Evolutionary conservation across 148 eudicot genomes (phyloP), one percentile per base, ranked within the genome.

Genomic region (Amaranthus hypochondriacus): DNA sequence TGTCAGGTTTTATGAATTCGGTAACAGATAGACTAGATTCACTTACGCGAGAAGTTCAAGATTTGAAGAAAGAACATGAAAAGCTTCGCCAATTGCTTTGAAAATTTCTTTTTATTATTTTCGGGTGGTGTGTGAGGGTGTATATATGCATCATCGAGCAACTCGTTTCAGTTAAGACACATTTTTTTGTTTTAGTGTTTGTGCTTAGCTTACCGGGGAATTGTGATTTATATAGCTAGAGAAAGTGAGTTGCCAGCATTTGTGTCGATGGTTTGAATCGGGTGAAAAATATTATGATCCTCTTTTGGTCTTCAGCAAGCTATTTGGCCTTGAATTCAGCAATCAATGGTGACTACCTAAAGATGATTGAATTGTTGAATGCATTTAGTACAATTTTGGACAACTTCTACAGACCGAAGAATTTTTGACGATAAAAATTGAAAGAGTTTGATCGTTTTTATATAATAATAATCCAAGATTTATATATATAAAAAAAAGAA

Each of bases 51-150:
- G 96, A 90, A 85, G 82, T 92, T 43, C 84, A 85, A 56, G 87
- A 80, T 62, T 82, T 95, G 10, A 84, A 84, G 74, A 81, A 85
- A 80, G 97, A 92, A 84, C 89, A 82, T 55, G 96, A 84, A 77
- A 85, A 79, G 86, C 89, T 92, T 57, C 93, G 94, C 55, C 89
- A 84, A 73, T 80, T 89, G 69, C 87, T 95, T 52, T 94, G 83
- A 88, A 66, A 56, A 14, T n/a, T 18, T 62, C 56, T 58, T n/a
- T 48, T 42, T 7, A 13, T 65, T 42, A 39, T 62, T 42, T 43
- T 65, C 15, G 44, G 12, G 67, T 28, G 52, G 69, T 53, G 55
- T 15, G 69, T n/a, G 46, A 5, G 28, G 28, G 64, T 67, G 70
- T 67, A 67, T 67, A 67, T 50, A 67, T 67, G 70, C 56, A 50